Base-by-base conservation (phyloP, 306 rosid genomes). In the Dryas octopetala region DNA sequence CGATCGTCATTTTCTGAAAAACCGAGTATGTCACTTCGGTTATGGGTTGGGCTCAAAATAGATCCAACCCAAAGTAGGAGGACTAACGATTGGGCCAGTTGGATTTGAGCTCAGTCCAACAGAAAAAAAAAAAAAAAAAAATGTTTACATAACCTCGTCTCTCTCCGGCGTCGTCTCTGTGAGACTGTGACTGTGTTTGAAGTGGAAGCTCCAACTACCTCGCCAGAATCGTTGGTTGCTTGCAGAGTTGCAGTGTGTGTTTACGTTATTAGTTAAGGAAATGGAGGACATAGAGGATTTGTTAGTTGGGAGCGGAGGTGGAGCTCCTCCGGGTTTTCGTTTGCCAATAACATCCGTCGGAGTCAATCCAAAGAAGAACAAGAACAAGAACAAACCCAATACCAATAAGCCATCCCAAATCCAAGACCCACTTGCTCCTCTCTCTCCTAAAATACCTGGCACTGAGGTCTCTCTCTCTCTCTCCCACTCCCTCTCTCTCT, bases 221-320 rank as follows among this genome's bases (percentile, higher is more conserved):
- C 3, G 38, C 38, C 49, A 32, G 50, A 2, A 40, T 7, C 66
- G 17, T 28, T 61, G 45, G 3, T 61, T 61, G 38, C 38, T 32
- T 32, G 38, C 38, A 32, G 38, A 32, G 2, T 32, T 32, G 66
- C 46, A 5, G 65, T 1, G 5, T 13, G 45, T 60, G 10, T 28
- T 32, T 32, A 3, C 17, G 45, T 5, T 46, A 5, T 61, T 19
- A 61, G 50, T 10, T 16, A 63, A 63, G 68, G 26, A 43, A 63
- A 93, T 93, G 97, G 98, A 93, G 70, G 98, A 93, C 79, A 93
- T 93, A 47, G 98, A 93, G 74, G 98, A 93, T 82, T 64, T 93
- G 85, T 77, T 93, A 0, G 63, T 85, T 9, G 84, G 78, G 23
- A 75, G 50, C 82, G 78, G 17, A 8, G 83, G 45, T n/a, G 92